Conservation (phyloP, 2,329 filamentous ascomycete genomes). For the Cercospora janseana region DNA sequence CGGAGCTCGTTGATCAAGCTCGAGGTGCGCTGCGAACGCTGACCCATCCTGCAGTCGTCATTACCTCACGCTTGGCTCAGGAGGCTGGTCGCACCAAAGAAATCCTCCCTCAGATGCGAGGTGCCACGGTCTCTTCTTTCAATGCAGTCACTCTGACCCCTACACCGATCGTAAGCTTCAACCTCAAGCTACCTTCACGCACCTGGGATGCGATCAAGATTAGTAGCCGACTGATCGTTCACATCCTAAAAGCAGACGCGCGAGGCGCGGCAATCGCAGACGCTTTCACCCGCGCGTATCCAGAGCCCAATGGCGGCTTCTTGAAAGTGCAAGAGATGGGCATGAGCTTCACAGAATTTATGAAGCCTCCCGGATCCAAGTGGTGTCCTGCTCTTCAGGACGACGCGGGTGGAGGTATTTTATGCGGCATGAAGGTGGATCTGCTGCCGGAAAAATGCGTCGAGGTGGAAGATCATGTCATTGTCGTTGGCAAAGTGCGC, state of each 20-base stretch:
- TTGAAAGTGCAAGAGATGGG: constrained; percentile 10
- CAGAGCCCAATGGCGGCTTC: constrained; percentile 28
- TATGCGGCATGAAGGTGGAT: constrained; percentile 39
- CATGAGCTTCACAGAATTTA: too few relatives aligned
- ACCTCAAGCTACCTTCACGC: constrained; percentile 56
- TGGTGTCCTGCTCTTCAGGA: background rate
- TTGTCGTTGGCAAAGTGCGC: constrained; percentile 48
- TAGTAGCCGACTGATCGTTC: constrained; percentile 48
- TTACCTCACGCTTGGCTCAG: constrained; percentile 42
- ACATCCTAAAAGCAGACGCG: constrained; percentile 45
- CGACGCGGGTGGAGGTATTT: constrained; percentile 19
- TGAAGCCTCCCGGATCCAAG: too few relatives aligned
- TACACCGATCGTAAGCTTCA: constrained; percentile 59
- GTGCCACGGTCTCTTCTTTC: constrained; percentile 62
- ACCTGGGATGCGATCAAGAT: constrained; percentile 54
- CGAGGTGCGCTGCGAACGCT: constrained; percentile 46
- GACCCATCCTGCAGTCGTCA: constrained; percentile 57
- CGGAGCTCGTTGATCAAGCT: background rate
- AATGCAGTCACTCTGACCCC: constrained; percentile 58
- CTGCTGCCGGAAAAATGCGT: constrained; percentile 41
- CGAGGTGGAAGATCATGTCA: constrained; percentile 48
- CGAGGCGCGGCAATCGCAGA: constrained; percentile 37
- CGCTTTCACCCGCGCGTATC: constrained; percentile 34
- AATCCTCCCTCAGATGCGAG: constrained; percentile 38
- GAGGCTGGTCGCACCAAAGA: constrained; percentile 3